A percentile compares a stretch with the other conserved stretches of the same genome.
Conservation (phyloP, 768 basidiomycete species). For the Pisolithus microcarpus region DNA sequence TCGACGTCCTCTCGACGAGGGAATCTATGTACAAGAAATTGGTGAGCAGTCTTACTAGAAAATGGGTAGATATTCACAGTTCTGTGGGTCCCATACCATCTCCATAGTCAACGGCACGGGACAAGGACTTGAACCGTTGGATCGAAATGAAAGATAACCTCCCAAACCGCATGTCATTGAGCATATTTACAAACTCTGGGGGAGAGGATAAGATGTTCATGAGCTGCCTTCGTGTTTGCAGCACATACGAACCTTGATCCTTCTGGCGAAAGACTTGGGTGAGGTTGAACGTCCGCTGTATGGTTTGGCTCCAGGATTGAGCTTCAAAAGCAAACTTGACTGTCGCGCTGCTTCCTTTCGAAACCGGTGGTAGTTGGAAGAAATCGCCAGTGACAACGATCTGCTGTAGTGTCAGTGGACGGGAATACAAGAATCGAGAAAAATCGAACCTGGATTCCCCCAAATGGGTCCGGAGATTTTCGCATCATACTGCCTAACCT, state of each 20-base stretch:
- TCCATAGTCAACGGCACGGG: conserved; percentile 61
- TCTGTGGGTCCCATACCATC: conserved; percentile 89
- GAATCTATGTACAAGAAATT: conserved; percentile 48
- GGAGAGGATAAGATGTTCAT: conserved; percentile 1
- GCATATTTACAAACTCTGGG: conserved; percentile 87
- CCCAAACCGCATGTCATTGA: conserved; percentile 98
- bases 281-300: conserved; percentile 83
- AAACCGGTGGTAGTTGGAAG: conserved; percentile 94
- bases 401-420: conserved; percentile 30
- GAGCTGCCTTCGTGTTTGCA: background rate
- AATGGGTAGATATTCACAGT: conserved; percentile 46
- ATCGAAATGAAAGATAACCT: conserved; percentile 58
- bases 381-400: conserved; percentile 94
- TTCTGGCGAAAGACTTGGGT: conserved; percentile 94
- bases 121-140: conserved; percentile 59
- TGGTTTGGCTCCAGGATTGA: conserved; percentile 59
- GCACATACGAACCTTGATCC: conserved; percentile 60
- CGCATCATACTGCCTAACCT: conserved; percentile 59
- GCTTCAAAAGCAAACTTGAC: conserved; percentile 95
- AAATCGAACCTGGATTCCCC: conserved; percentile 76
- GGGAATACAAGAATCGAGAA: background rate
- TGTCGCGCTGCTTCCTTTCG: conserved; percentile 40
- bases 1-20: conserved; percentile 92
- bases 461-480: conserved; percentile 67
- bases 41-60: background rate